Conservation (phyloP, 2,329 filamentous ascomycete species). For the Alternaria hordeiaustralica region DNA sequence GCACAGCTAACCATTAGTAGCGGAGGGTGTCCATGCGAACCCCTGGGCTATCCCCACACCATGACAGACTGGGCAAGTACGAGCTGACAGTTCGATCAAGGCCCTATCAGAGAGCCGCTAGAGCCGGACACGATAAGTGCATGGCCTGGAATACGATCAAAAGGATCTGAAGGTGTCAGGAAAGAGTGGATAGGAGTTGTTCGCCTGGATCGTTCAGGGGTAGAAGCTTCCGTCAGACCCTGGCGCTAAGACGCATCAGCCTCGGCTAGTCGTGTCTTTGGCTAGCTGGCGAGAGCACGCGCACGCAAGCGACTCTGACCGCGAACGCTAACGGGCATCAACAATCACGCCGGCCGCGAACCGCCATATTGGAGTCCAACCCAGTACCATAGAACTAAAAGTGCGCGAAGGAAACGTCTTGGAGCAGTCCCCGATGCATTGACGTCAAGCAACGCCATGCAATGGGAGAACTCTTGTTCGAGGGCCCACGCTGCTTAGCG, state of each 20-base stretch:
- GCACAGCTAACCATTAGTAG: conserved; percentile 24
- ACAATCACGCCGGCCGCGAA: not conserved
- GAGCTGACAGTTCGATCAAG: conserved; percentile 6
- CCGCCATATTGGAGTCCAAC: not conserved
- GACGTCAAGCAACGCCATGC: conserved; percentile 37
- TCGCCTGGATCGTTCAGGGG: conserved; percentile 15
- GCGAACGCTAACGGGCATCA: conserved; percentile 7
- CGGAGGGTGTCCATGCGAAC: conserved; percentile 13
- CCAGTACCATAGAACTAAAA: not conserved
- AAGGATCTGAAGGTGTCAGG: conserved; percentile 21
- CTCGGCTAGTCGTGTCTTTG: conserved; percentile 10
- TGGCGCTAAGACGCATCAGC: conserved; percentile 20
- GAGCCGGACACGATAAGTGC: conserved; percentile 23
- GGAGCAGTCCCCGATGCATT: not conserved
- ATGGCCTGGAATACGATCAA: conserved; percentile 20
- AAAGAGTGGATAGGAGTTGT: conserved; percentile 22
- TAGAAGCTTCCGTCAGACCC: conserved; percentile 9
- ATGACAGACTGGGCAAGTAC: conserved; percentile 21
- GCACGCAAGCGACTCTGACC: conserved; percentile 10
- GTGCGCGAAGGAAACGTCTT: not conserved
- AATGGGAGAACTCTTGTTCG: conserved; percentile 16
- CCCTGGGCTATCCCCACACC: conserved; percentile 23
- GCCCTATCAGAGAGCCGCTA: conserved; percentile 16
- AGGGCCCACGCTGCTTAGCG: conserved; percentile 22
- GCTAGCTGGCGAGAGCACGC: conserved; percentile 12